Conservation (phyloP, 108 stramenopile genomes). For the Skeletonema costatum region DNA sequence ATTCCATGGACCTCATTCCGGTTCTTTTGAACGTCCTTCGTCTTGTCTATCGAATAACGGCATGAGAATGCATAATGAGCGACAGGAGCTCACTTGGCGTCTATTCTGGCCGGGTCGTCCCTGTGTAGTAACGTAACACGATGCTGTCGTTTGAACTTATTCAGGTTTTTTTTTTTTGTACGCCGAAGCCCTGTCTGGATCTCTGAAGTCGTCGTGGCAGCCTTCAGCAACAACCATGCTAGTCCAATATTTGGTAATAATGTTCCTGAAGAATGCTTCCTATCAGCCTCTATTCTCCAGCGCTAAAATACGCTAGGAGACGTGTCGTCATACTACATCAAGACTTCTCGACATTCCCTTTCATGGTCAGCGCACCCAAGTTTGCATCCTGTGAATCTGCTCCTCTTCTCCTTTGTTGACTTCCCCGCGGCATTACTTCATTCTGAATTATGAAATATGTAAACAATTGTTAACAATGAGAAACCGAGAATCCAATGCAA, state of each 20-base stretch:
- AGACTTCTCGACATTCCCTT: slow-evolving; percentile 19
- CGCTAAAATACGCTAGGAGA: slow-evolving; percentile 83
- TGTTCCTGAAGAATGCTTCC: slow-evolving; percentile 73
- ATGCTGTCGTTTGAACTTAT: no score
- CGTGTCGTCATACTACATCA: slow-evolving; percentile 84
- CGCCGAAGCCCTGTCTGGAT: no score
- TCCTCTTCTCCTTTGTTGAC: slow-evolving; percentile 59
- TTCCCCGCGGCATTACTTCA: slow-evolving; percentile 79
- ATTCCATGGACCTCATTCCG: no score
- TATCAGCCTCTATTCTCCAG: slow-evolving; percentile 74
- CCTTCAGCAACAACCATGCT: slow-evolving; percentile 85
- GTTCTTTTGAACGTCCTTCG: no score
- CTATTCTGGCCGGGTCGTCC: no score
- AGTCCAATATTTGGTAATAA: slow-evolving; percentile 81
- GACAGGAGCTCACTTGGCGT: no score
- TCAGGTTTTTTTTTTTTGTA: no score
- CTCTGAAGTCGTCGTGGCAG: no score
- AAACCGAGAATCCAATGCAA: slow-evolving; percentile 2
- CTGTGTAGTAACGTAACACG: no score
- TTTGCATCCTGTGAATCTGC: slow-evolving; percentile 53
- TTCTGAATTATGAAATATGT: neutral
- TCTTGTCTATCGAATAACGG: no score
- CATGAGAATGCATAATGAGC: no score
- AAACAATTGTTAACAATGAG: neutral
- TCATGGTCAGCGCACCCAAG: slow-evolving; percentile 43